Evolutionary conservation across 208 protist species (phyloP).

Genomic region (Lotmaria passim): DNA sequence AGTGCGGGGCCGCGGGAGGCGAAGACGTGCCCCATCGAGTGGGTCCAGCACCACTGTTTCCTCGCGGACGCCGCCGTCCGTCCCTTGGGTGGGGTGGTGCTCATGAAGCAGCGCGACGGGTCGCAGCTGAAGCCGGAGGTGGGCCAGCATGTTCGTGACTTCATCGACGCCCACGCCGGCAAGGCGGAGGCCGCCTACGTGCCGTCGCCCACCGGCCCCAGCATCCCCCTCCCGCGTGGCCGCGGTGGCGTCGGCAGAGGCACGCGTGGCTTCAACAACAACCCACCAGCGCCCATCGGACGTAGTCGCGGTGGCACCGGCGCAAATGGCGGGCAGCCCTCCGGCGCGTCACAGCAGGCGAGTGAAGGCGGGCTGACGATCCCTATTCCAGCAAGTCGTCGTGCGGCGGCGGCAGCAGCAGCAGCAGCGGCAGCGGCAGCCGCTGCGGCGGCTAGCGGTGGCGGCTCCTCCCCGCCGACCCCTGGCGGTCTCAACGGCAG

Average conservation of each 20-base stretch:
- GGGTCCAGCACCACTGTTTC: slow-evolving; percentile 65
- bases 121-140: slow-evolving; percentile 61
- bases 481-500: slow-evolving; percentile 17
- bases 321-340: not conserved
- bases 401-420: slow-evolving; percentile 12
- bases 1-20: slow-evolving; percentile 2
- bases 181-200: slow-evolving; percentile 10
- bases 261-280: slow-evolving; percentile 11
- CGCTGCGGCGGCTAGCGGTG: not conserved
- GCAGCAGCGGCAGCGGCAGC: slow-evolving; percentile 2
- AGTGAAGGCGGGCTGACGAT: slow-evolving; percentile 33
- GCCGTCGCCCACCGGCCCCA: slow-evolving; percentile 21
- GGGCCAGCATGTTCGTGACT: slow-evolving; percentile 54
- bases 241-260: slow-evolving; percentile 29
- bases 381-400: slow-evolving; percentile 47
- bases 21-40: slow-evolving; percentile 54
- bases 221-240: slow-evolving; percentile 30
- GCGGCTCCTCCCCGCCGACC: slow-evolving; percentile 2
- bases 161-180: slow-evolving; percentile 36
- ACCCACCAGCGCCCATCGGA: slow-evolving; percentile 20
- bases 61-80: slow-evolving; percentile 43
- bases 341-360: not conserved
- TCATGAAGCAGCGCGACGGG: slow-evolving; percentile 64
- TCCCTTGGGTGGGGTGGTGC: slow-evolving; percentile 31
- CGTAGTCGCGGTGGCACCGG: slow-evolving; percentile 16